Percentiles rank a stretch among this genome's conserved stretches.
Conservation (phyloP, 192 early-diverging fungal species). For the Pilobolus umbonatus region DNA sequence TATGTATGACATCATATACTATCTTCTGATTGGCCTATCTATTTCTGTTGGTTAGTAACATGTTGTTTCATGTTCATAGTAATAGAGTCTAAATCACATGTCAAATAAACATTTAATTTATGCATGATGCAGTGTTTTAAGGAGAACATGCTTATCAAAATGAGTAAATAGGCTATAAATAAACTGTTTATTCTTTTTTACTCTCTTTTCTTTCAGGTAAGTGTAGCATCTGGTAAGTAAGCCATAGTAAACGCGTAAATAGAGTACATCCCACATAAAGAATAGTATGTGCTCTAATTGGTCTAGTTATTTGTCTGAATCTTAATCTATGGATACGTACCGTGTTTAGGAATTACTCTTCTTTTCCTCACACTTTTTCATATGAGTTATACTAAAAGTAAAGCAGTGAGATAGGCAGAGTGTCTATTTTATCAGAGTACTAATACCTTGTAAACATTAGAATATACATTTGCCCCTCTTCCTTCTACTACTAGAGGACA, state of each 20-base stretch:
- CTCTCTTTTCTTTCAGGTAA: background rate
- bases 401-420: background rate
- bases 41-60: no score
- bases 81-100: background rate
- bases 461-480: constrained; percentile 63
- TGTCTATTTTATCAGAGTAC: background rate
- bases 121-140: background rate
- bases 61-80: background rate
- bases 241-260: no score
- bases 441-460: constrained; percentile 23
- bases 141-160: background rate
- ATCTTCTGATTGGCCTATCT: constrained; percentile 8
- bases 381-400: constrained; percentile 13
- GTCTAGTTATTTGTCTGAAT: background rate
- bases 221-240: background rate
- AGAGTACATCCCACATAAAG: background rate
- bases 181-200: background rate
- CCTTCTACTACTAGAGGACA: constrained; percentile 80
- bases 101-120: background rate
- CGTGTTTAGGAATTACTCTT: background rate
- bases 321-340: constrained; percentile 3
- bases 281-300: background rate
- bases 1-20: background rate
- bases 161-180: background rate
- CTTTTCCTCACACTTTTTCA: background rate